Percentiles rank a stretch among this genome's conserved stretches.
These are phyloP conservation scores for Colletotrichum simmondsii DNA, from an alignment of 2,329 filamentous ascomycete species.

Conservation along the genomic window DNA sequence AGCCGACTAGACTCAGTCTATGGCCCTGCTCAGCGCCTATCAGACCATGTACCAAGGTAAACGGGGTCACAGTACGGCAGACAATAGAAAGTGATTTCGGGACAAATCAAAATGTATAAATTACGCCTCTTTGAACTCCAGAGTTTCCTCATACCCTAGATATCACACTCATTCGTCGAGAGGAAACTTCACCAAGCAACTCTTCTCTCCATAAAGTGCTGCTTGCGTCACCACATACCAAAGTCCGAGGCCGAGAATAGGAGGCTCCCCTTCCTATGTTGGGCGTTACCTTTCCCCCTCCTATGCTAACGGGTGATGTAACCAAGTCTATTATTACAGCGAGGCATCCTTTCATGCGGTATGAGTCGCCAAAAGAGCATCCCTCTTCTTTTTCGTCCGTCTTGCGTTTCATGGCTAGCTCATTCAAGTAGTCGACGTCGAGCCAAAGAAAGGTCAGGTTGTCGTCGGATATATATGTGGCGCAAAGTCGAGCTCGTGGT, in stretches of 20 bases:
- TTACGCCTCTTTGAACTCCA: conserved; percentile 34
- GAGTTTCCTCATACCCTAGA: conserved; percentile 34
- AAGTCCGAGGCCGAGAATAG: conserved; percentile 18
- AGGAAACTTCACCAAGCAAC: conserved; percentile 17
- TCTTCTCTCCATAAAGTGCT: conserved; percentile 4
- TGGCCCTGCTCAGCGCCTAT: neutral
- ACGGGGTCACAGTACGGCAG: neutral
- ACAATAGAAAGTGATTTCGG: neutral
- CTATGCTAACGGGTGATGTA: conserved; percentile 38
- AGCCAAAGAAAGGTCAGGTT: conserved; percentile 12
- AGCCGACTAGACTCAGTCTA: neutral
- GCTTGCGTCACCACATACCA: conserved; percentile 20
- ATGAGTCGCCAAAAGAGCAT: conserved; percentile 29
- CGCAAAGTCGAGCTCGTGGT: conserved; percentile 20
- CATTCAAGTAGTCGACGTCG: neutral
- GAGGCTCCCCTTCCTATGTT: conserved; percentile 9
- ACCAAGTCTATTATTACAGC: conserved; percentile 45
- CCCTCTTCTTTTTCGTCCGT: conserved; percentile 23
- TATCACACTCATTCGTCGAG: conserved; percentile 27
- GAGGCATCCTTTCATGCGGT: conserved; percentile 37
- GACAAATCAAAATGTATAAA: conserved; percentile 32
- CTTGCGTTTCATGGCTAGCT: conserved; percentile 12
- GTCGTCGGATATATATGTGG: conserved; percentile 24
- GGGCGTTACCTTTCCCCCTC: conserved; percentile 9
- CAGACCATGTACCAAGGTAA: neutral